phyloP scores from a whole-genome alignment of 805 yeast species.

The Peterozyma toletana region DNA sequence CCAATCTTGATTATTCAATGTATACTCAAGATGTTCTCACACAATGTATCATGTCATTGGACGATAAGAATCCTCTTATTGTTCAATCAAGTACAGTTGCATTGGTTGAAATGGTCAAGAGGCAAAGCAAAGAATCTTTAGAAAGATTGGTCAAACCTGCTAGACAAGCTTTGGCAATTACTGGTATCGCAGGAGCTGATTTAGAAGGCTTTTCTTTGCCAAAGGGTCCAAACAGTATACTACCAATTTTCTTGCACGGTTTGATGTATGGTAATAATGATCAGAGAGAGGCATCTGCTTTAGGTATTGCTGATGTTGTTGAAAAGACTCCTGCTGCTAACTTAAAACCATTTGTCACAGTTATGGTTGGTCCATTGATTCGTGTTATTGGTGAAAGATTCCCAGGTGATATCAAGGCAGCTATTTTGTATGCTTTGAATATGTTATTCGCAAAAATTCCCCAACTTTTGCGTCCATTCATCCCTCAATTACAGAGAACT shows the following conservation, averaged over 20 bases:
- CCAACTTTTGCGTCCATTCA: slow-evolving; percentile 84
- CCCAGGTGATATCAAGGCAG: slow-evolving; percentile 84
- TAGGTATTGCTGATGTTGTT: slow-evolving; percentile 82
- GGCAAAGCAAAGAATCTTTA: slow-evolving; percentile 67
- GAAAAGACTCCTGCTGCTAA: slow-evolving; percentile 78
- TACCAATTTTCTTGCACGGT: slow-evolving; percentile 92
- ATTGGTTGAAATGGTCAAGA: slow-evolving; percentile 57
- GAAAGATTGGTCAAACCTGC: slow-evolving; percentile 81
- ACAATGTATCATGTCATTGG: slow-evolving; percentile 63
- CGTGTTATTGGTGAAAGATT: slow-evolving; percentile 97
- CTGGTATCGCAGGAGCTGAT: slow-evolving; percentile 59
- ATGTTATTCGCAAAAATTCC: slow-evolving; percentile 78
- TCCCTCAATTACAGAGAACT: slow-evolving; percentile 96
- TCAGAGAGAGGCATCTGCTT: slow-evolving; percentile 80
- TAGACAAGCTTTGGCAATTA: slow-evolving; percentile 56
- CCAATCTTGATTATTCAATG: slow-evolving; percentile 61
- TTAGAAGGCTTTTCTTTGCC: slow-evolving; percentile 69
- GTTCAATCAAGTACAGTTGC: slow-evolving; percentile 63
- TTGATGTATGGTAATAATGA: slow-evolving; percentile 86
- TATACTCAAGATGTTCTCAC: slow-evolving; percentile 73
- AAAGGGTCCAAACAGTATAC: slow-evolving; percentile 78
- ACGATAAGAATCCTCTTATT: slow-evolving; percentile 56
- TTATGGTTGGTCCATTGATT: slow-evolving; percentile 93
- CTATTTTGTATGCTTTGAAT: slow-evolving; percentile 82
- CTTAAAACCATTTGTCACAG: slow-evolving; percentile 83